These are phyloP conservation scores for Crithidia acanthocephali DNA, from an alignment of 208 protist genomes.

Conservation along the genomic window DNA sequence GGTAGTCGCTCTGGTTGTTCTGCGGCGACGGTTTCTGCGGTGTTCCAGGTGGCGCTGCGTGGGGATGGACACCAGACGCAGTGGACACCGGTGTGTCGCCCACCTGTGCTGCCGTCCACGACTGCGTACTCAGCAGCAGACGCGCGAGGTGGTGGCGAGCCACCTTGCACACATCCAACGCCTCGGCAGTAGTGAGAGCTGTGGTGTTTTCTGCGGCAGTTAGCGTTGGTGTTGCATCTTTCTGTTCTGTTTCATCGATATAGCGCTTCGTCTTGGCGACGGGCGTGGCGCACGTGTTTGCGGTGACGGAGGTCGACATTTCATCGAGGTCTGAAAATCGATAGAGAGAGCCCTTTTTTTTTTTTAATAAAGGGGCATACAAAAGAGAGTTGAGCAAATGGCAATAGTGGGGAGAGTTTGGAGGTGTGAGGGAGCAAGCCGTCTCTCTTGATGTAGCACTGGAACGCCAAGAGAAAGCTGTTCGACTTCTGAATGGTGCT, in stretches of 20 bases:
- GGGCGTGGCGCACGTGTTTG: slow-evolving; percentile 10
- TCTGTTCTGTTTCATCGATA: background rate
- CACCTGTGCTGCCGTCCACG: background rate
- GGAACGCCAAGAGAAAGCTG: too few species aligned
- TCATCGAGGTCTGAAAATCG: background rate
- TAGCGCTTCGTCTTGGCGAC: background rate
- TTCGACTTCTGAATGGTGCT: too few species aligned
- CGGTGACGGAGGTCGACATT: background rate
- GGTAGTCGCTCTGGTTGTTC: background rate
- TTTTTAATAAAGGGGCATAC: background rate
- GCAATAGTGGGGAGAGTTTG: too few species aligned
- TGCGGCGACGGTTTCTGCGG: background rate
- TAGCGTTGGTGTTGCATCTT: background rate
- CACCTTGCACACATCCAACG: background rate
- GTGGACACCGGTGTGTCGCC: background rate
- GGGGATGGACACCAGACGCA: background rate
- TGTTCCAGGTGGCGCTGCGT: background rate
- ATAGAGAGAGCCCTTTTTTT: background rate
- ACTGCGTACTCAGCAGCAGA: background rate
- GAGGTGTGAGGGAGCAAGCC: too few species aligned
- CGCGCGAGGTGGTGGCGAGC: slow-evolving; percentile 2
- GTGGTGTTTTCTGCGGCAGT: background rate
- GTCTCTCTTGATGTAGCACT: too few species aligned
- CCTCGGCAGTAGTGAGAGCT: background rate
- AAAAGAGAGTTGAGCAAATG: background rate